phyloP scores from a whole-genome alignment of 768 basidiomycete genomes.

The Sarcodon aspratus region DNA sequence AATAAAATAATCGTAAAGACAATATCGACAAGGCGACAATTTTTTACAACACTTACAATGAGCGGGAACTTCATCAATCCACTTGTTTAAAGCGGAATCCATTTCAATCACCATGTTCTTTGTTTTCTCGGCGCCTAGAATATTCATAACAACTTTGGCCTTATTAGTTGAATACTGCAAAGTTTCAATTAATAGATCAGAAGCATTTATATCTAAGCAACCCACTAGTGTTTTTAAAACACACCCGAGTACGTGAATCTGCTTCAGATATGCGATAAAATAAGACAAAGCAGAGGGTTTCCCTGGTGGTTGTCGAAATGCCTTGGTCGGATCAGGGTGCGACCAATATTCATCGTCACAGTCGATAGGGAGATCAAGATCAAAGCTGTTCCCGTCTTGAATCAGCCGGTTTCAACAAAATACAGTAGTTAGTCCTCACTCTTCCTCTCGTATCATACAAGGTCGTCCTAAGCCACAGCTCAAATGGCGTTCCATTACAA shows the following conservation, averaged over 20 bases:
- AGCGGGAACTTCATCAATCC: conserved; percentile 29
- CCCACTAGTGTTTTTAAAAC: conserved; percentile 50
- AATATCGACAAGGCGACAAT: no score
- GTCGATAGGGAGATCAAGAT: conserved; percentile 49
- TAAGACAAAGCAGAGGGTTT: conserved; percentile 42
- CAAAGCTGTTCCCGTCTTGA: conserved; percentile 30
- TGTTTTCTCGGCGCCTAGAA: conserved; percentile 9
- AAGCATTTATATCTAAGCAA: not conserved
- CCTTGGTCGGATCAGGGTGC: conserved; percentile 29
- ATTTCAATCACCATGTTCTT: conserved; percentile 8
- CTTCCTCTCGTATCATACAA: conserved; percentile 57
- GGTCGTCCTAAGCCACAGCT: conserved; percentile 53
- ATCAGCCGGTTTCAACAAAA: not conserved
- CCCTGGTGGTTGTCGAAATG: conserved; percentile 52
- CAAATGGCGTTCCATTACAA: conserved; percentile 18
- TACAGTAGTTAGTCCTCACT: conserved; percentile 27
- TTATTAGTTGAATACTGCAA: conserved; percentile 10
- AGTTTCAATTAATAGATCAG: not conserved
- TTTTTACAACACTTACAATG: conserved; percentile 13
- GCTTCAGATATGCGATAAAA: conserved; percentile 42
- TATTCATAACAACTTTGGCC: conserved; percentile 1
- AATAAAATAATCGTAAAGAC: not conserved
- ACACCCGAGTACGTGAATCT: conserved; percentile 53
- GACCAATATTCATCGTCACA: conserved; percentile 67
- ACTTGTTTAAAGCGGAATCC: conserved; percentile 11